phyloP scores from a whole-genome alignment of 129 eudicot species.

The sunflower (Helianthus annuus) region HanXRQr2.0-SUNRISE NC_035439.2:117216805-117217304 shows the following conservation, averaged over 20 bases:
- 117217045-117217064: constrained; percentile 35
- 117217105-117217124: constrained; percentile 52
- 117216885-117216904: constrained; percentile 28
- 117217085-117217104: constrained; percentile 43
- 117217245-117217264: constrained; percentile 52
- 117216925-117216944: constrained; percentile 39
- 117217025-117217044: constrained; percentile 55
- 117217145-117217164: constrained; percentile 48
- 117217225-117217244: constrained; percentile 96
- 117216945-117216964: constrained; percentile 25
- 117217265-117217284: constrained; percentile 59
- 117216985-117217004: constrained; percentile 36
- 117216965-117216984: constrained; percentile 20
- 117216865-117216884: constrained; percentile 28
- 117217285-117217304: constrained; percentile 33
- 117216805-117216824: constrained; percentile 20
- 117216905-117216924: too few relatives aligned
- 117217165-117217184: constrained; percentile 37
- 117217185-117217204: constrained; percentile 32
- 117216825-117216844: too few relatives aligned
- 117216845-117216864: constrained; percentile 31
- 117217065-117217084: constrained; percentile 45
- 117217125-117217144: constrained; percentile 36
- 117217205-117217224: constrained; percentile 75
- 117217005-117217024: constrained; percentile 46